phyloP scores from a whole-genome alignment of 768 basidiomycete species.

The Cystobasidium onofrii region DNA sequence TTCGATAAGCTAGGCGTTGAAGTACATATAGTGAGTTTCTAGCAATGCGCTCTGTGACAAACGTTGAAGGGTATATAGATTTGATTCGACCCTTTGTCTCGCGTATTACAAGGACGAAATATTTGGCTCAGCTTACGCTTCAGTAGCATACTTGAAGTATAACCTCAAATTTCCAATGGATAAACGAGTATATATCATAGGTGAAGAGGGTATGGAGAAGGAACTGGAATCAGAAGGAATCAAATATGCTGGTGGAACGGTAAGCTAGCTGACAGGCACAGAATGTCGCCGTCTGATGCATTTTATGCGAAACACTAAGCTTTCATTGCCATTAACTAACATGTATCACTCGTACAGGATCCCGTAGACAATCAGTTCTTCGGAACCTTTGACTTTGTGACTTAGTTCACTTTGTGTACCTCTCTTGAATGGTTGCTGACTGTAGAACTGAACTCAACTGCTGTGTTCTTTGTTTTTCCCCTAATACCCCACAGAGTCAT shows the following conservation, averaged over 20 bases:
- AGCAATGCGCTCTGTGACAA: background rate
- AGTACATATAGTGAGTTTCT: conserved; percentile 63
- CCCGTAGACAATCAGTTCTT: conserved; percentile 75
- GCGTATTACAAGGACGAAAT: conserved; percentile 75
- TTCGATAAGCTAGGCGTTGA: conserved; percentile 83
- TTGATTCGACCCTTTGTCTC: background rate
- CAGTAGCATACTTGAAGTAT: conserved; percentile 75
- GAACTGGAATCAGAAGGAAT: conserved; percentile 85
- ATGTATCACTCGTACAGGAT: conserved; percentile 53
- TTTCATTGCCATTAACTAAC: background rate
- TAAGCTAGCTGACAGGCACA: conserved; percentile 43
- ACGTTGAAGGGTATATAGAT: background rate
- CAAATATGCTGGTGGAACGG: conserved; percentile 70
- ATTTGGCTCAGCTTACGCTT: conserved; percentile 84
- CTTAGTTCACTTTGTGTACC: background rate
- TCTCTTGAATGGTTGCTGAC: too few species aligned
- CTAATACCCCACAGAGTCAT: conserved; percentile 41
- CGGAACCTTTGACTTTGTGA: conserved; percentile 56
- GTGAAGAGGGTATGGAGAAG: conserved; percentile 82
- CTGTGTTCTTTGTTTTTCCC: too few species aligned
- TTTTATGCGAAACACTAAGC: too few species aligned
- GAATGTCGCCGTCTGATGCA: background rate
- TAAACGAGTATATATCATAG: conserved; percentile 93
- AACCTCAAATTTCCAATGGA: conserved; percentile 79
- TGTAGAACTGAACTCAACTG: too few species aligned